Base-by-base conservation (phyloP, 768 basidiomycete species). In the Neoboletus subvelutipes region DNA sequence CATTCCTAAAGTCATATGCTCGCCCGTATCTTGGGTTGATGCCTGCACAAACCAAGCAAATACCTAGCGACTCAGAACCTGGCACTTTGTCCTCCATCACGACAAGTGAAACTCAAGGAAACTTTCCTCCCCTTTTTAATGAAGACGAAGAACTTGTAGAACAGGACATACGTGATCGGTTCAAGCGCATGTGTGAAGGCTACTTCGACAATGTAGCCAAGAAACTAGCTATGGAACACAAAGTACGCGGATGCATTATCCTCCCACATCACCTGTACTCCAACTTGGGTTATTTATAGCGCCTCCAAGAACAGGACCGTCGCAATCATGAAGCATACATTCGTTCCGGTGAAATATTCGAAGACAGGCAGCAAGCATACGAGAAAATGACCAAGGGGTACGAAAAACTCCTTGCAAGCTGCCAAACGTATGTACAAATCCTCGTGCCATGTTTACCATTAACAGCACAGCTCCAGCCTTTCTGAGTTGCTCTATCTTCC, bases 261-360 rank as follows among this genome's bases (percentile, higher is more conserved):
- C 20, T 47, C 17, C 20, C 37, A 24, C 22, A 18, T 34, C 2
- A 26, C n/a, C 24, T 36, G 18, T 54, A 20, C 40, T 29, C 18
- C 20, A 55, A 57, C 41, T 57, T 17, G 26, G 4, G 13, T 22
- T 28, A 12, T 58, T 24, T 50, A 29, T 66, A 98, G 96, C 87
- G 89, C 47, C 79, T 99, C 45, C 94, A 98, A 86, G 94, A 97
- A 62, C 95, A 97, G 75, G 97, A 98, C 71, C 87, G 88, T 60
- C 82, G 90, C 50, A 99, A 99, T 66, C 96, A 98, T 69, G 97
- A 99, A 77, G 97, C 97, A 55, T 99, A 99, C 69, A 98, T 99
- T 63, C 92, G 95, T 33, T 98, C 95, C 3, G 97, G 97, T 28
- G 96, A 99, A 73, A 98, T 99, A 60, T 99, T 99, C 64, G 97